Evolutionary conservation across 169 alveolate species (phyloP).

Genomic region (Neospora caninum): DNA sequence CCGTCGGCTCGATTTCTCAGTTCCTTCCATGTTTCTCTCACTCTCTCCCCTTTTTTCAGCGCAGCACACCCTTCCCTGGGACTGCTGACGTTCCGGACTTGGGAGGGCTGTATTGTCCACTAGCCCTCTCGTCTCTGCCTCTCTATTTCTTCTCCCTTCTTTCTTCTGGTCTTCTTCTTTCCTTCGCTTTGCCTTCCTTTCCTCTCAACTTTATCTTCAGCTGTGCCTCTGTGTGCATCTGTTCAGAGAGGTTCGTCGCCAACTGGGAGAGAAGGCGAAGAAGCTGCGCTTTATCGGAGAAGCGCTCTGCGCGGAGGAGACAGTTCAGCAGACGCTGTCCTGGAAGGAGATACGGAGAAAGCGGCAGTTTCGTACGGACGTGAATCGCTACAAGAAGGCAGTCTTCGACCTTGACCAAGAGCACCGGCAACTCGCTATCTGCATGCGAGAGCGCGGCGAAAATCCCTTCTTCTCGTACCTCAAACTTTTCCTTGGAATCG

Average conservation of each 20-base stretch:
- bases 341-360: neutral
- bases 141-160: too few relatives aligned
- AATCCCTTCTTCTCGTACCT: conserved; percentile 2
- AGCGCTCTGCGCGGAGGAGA: conserved; percentile 1
- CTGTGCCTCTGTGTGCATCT: neutral
- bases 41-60: too few relatives aligned
- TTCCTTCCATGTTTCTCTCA: too few relatives aligned
- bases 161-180: too few relatives aligned
- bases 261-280: conserved; percentile 48
- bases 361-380: conserved; percentile 8
- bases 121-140: too few relatives aligned
- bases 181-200: too few relatives aligned
- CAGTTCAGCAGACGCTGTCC: neutral
- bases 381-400: conserved; percentile 34
- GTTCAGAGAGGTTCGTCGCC: conserved; percentile 45
- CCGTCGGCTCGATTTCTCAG: too few relatives aligned
- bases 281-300: conserved; percentile 41
- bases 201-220: too few relatives aligned
- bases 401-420: conserved; percentile 34
- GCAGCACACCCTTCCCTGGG: too few relatives aligned
- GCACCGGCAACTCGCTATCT: neutral
- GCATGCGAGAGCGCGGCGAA: conserved; percentile 26
- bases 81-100: too few relatives aligned
- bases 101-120: too few relatives aligned
- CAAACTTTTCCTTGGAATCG: neutral